A percentile compares a stretch with the other conserved stretches of the same genome.
Evolutionary conservation across 192 early-diverging fungal genomes (phyloP).

Genomic region (Podila clonocystis): DNA sequence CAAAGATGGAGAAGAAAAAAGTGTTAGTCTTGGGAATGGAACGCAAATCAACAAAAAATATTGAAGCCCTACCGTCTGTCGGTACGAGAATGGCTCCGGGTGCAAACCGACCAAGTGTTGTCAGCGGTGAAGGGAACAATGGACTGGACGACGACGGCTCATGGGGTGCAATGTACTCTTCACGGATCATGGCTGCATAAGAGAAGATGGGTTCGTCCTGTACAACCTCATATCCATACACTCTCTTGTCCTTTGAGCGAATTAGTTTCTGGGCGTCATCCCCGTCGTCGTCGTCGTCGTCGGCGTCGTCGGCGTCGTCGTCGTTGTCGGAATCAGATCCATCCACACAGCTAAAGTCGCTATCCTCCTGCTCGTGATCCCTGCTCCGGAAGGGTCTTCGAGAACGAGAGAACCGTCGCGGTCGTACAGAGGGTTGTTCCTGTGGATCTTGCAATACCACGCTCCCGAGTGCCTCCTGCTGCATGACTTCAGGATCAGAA

Average conservation of each 20-base stretch:
- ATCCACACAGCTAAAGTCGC: neutral
- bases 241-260: neutral
- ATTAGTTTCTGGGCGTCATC: neutral
- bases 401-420: neutral
- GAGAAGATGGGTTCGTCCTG: constrained; percentile 20
- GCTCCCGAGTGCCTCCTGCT: neutral
- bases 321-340: constrained; percentile 8
- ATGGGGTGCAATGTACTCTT: constrained; percentile 40
- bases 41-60: too few species aligned
- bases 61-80: constrained; percentile 12
- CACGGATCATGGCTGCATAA: constrained; percentile 21
- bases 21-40: neutral
- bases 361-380: neutral
- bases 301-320: neutral
- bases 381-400: neutral
- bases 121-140: constrained; percentile 43
- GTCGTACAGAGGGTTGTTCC: neutral
- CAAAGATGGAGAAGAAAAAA: neutral
- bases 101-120: constrained; percentile 33
- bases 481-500: constrained; percentile 46
- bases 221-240: constrained; percentile 37
- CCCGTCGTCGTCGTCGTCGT: neutral
- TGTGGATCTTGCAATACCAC: neutral
- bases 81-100: constrained; percentile 8
- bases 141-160: constrained; percentile 48